Evolutionary conservation across 2,329 filamentous ascomycete species (phyloP), one percentile per base, ranked within the genome.

Genomic region (Byssochlamys sp.): DNA sequence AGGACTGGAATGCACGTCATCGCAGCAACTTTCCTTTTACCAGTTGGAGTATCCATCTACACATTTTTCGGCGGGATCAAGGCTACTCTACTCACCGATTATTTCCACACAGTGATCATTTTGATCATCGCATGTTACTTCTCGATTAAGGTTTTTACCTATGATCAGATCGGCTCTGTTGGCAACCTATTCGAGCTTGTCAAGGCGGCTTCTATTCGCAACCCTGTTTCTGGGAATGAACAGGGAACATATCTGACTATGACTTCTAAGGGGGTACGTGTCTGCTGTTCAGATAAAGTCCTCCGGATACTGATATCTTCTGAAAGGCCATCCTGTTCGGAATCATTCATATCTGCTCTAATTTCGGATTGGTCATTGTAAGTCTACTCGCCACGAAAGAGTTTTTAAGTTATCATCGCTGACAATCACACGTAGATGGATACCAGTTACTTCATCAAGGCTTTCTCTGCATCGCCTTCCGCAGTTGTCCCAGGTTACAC

Each of bases 211-310:
- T 76, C 74, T 0, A 64, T 69, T 2, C 69, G 70, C 0, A 71
- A 78, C 39, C 80, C 80, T 0, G 77, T 83, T 0, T 65, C 70
- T 0, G 81, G 80, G 0, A 84, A 84, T 39, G 68, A 80, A 19
- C 66, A 75, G n/a, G 81, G 81, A 0, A 80, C 78, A 0, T 82
- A 80, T 58, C 61, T 84, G 55, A 83, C 82, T 0, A 80, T 84
- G 79, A 81, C 76, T 0, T 81, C 79, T 2, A 78, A 80, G 57
- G 71, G 71, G 19, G 75, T 77, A 33, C 73, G 69, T 72, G 67
- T 1, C 73, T 75, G 0, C 64, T 77, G 0, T 78, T 77, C 12
- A 72, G 0, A 77, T 77, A 7, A 9, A 1, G 0, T 45, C 35
- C 27, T 54, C 55, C 1, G 6, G 12, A 19, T 19, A n/a, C 54